phyloP scores from a whole-genome alignment of 139 green algal species.

The Picochlorum costavermella region DNA sequence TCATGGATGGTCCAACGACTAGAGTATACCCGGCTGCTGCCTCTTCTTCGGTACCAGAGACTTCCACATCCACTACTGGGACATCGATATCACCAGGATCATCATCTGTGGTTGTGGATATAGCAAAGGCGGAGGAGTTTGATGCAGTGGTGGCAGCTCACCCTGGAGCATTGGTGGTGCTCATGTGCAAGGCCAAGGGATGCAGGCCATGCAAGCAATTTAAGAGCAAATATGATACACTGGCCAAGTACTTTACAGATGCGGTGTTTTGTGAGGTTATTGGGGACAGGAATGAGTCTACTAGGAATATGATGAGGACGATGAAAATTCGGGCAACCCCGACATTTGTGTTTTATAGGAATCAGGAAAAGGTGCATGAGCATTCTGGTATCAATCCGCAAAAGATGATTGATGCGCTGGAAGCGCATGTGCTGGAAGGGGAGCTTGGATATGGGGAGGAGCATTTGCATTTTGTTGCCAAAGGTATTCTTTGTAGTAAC shows the following conservation, averaged over 20 bases:
- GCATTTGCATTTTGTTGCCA: neutral
- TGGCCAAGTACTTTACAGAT: slow-evolving; percentile 31
- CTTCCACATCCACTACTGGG: too few relatives aligned
- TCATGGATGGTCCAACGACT: too few relatives aligned
- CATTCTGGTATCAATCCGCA: slow-evolving; percentile 45
- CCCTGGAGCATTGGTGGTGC: slow-evolving; percentile 40
- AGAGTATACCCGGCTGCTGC: too few relatives aligned
- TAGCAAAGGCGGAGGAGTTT: slow-evolving; percentile 37
- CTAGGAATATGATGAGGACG: slow-evolving; percentile 50
- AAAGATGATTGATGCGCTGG: slow-evolving; percentile 34
- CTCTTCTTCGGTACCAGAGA: too few relatives aligned
- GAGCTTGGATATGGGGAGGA: slow-evolving; percentile 1
- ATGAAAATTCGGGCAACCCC: slow-evolving; percentile 44
- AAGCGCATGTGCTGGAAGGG: neutral
- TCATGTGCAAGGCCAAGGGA: slow-evolving; percentile 60
- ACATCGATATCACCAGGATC: too few relatives aligned
- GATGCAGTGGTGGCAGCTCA: slow-evolving; percentile 31
- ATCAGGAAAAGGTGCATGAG: slow-evolving; percentile 24
- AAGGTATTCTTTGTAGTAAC: too few relatives aligned
- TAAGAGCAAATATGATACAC: slow-evolving; percentile 32
- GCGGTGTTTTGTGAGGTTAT: slow-evolving; percentile 22
- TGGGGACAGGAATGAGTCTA: slow-evolving; percentile 24
- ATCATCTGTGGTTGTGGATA: slow-evolving; percentile 10
- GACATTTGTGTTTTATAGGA: slow-evolving; percentile 57
- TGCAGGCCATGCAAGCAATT: slow-evolving; percentile 65